phyloP scores from a whole-genome alignment of 2,329 filamentous ascomycete genomes.

The Fusarium sp. region DNA sequence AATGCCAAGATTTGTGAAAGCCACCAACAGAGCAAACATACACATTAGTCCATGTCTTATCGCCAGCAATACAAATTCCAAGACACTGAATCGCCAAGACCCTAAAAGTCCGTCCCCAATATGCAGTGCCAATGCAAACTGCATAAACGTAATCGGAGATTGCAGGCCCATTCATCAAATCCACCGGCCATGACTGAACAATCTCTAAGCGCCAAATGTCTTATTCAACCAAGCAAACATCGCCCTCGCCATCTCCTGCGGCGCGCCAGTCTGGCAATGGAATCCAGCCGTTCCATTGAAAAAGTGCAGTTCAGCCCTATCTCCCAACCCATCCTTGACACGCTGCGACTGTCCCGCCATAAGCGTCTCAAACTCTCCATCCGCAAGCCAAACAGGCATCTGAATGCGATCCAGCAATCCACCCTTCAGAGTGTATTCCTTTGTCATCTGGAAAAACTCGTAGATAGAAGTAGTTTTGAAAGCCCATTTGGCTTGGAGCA shows the following conservation, averaged over 20 bases:
- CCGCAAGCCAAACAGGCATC: conserved; percentile 41
- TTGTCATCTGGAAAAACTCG: conserved; percentile 37
- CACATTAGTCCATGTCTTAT: neutral
- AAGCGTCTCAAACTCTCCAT: conserved; percentile 36
- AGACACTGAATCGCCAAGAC: too few species aligned
- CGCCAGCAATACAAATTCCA: too few species aligned
- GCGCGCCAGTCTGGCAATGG: conserved; percentile 23
- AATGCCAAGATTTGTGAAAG: neutral
- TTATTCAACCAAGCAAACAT: conserved; percentile 25
- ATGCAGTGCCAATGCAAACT: neutral
- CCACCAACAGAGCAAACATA: neutral
- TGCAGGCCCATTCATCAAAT: fast-evolving
- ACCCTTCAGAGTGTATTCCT: conserved; percentile 29
- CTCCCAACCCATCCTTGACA: conserved; percentile 3
- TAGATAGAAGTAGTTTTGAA: conserved; percentile 48
- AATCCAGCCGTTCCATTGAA: conserved; percentile 24
- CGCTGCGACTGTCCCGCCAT: conserved; percentile 16
- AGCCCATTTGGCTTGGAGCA: conserved; percentile 49
- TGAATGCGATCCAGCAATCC: conserved; percentile 26
- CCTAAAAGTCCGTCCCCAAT: neutral
- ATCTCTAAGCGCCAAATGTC: neutral
- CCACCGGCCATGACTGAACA: neutral
- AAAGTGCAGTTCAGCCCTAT: conserved; percentile 5
- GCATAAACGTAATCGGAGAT: neutral
- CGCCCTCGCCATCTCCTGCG: conserved; percentile 3